phyloP scores from a whole-genome alignment of 768 basidiomycete species.

The Phlebiopsis flavidoalba region DNA sequence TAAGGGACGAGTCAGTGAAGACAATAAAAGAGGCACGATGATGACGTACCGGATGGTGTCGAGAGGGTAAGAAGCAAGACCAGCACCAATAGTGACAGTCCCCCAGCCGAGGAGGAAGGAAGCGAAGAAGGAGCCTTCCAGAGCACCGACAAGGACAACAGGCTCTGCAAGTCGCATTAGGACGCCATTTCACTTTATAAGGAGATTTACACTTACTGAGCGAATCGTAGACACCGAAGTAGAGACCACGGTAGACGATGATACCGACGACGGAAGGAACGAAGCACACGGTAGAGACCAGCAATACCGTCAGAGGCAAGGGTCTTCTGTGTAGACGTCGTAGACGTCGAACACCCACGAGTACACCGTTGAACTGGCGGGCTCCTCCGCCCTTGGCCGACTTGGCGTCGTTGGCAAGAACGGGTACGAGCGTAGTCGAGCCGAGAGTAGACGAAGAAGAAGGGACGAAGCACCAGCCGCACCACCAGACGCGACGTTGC shows the following conservation, averaged over 20 bases:
- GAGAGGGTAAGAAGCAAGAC: constrained; percentile 95
- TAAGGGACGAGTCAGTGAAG: constrained; percentile 33
- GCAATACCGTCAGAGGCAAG: constrained; percentile 96
- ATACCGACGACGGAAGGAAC: constrained; percentile 99
- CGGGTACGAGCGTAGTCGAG: constrained; percentile 99
- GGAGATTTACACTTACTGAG: constrained; percentile 55
- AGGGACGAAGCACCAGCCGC: constrained; percentile 98
- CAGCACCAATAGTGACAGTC: constrained; percentile 97
- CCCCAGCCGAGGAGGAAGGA: constrained; percentile 98
- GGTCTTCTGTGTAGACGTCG: constrained; percentile 96
- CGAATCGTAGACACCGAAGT: constrained; percentile 96
- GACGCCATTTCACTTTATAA: constrained; percentile 8
- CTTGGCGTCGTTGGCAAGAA: constrained; percentile 96
- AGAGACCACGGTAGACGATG: constrained; percentile 99
- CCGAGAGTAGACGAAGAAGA: constrained; percentile 99
- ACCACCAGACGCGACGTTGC: constrained; percentile 98
- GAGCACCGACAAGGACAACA: constrained; percentile 92
- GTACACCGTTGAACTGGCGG: constrained; percentile 98
- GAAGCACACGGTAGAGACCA: constrained; percentile 99
- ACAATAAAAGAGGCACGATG: too few relatives aligned
- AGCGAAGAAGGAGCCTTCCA: constrained; percentile 94
- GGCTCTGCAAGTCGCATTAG: constrained; percentile 63
- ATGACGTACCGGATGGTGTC: constrained; percentile 82
- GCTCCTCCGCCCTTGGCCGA: constrained; percentile 87
- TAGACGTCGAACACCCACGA: too few relatives aligned